Base-by-base conservation (phyloP, 352 stramenopile species). In the Pythium utonaiense region DNA sequence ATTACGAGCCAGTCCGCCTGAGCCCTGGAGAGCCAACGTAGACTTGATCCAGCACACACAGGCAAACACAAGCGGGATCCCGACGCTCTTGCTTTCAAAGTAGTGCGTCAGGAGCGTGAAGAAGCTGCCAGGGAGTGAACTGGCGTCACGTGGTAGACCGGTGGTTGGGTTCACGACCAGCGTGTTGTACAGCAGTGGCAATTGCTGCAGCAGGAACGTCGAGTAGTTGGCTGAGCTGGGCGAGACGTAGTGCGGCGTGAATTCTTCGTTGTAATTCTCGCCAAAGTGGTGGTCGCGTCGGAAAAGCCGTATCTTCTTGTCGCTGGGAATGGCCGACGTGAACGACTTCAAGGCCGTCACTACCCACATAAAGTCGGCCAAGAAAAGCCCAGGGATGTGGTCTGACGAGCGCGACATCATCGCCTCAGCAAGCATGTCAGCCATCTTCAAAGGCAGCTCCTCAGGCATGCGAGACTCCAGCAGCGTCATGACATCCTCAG, bases 21-120 rank as follows among this genome's bases (percentile, higher is more conserved):
- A 27, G 3, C 36, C 57, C 13, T 63, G 57, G 1, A 62, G 33
- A 3, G 33, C 57, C 5, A 21, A 25, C 7, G 50, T 14, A 1
- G 36, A 57, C 24, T 44, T 50, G 45, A 63, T 27, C 57, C 57
- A 63, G 48, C 57, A 63, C 6, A 63, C 41, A 30, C 57, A 63
- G 0, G n/a, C 38, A 50, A 64, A 64, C 1, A 63, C 57, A 8
- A 63, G 3, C 13, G 33, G 24, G 7, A 63, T 34, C 0, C 17
- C 22, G 14, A 57, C 57, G 3, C 4, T 25, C 6, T 44, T 7
- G 17, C 33, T 57, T 7, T 28, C 48, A 36, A 56, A 57, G 6
- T 33, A 52, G 13, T 34, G 17, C 6, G 28, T 22, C 10, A 63
- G 16, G 25, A 34, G 48, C 16, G 40, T 13, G 6, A 42, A 33